phyloP scores from a whole-genome alignment of 306 rosid species.

The Chamaecrista fasciculata region DNA sequence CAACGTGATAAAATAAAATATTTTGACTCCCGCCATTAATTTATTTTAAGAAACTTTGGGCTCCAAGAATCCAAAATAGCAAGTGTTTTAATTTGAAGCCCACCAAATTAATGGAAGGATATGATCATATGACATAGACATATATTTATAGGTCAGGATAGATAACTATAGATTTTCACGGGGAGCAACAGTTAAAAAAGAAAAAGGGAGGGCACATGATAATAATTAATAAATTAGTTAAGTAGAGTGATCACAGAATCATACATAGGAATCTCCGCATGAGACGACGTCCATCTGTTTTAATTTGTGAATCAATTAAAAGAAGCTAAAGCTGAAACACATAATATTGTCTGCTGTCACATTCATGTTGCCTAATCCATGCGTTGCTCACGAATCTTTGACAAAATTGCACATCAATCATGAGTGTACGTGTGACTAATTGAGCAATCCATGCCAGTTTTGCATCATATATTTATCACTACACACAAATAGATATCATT shows the following conservation, averaged over 20 bases:
- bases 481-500: conserved; percentile 37
- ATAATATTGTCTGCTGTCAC: conserved; percentile 43
- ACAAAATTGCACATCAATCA: conserved; percentile 37
- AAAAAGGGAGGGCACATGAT: conserved; percentile 33
- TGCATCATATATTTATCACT: conserved; percentile 13
- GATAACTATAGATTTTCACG: conserved; percentile 12
- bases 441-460: conserved; percentile 35
- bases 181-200: conserved; percentile 31
- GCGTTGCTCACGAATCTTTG: conserved; percentile 62
- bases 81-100: conserved; percentile 37
- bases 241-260: conserved; percentile 35
- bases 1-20: too few species aligned
- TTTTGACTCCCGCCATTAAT: background rate
- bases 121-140: too few species aligned
- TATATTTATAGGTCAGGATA: too few species aligned
- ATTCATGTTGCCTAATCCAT: conserved; percentile 50
- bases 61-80: conserved; percentile 29
- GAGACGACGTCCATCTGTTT: conserved; percentile 33
- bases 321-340: conserved; percentile 42
- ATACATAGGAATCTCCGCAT: conserved; percentile 24
- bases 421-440: conserved; percentile 29
- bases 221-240: conserved; percentile 45
- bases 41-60: conserved; percentile 19
- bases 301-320: conserved; percentile 33
- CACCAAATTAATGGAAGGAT: conserved; percentile 25